These are phyloP conservation scores for Solanum habrochaites DNA, from an alignment of 257 asterid species.

Conservation along the genomic window DNA sequence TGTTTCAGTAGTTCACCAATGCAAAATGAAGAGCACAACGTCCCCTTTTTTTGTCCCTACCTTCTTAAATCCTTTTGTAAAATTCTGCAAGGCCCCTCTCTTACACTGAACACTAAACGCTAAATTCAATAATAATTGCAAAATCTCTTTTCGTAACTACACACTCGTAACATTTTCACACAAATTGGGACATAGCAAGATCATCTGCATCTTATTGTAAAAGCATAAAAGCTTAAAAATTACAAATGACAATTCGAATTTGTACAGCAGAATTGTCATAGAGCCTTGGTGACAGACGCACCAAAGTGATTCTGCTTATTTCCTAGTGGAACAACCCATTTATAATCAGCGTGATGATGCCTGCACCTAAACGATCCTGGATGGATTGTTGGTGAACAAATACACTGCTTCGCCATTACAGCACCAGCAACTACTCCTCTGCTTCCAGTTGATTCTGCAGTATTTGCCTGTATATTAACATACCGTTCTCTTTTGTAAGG, in stretches of 20 bases:
- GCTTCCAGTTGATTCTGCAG: not conserved
- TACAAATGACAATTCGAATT: not conserved
- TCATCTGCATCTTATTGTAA: not conserved
- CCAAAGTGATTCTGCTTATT: not conserved
- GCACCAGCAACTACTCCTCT: not conserved
- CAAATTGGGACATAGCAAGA: not conserved
- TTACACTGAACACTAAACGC: not conserved
- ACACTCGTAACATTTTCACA: not conserved
- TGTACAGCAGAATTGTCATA: not conserved
- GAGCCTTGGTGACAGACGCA: not conserved
- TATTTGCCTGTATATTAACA: not conserved
- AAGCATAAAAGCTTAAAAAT: not conserved
- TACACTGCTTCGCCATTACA: slow-evolving; percentile 10
- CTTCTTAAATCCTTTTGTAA: not conserved
- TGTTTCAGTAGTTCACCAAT: not conserved
- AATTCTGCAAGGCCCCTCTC: not conserved
- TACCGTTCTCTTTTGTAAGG: not conserved
- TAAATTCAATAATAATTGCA: not conserved
- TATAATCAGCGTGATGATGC: slow-evolving; percentile 17
- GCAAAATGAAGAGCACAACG: not conserved
- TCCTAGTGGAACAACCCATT: slow-evolving; percentile 14
- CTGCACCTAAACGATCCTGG: slow-evolving; percentile 28
- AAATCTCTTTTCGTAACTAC: not conserved
- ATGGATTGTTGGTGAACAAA: slow-evolving; percentile 29
- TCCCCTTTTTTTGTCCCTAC: not conserved